These are phyloP conservation scores for Lasiodiplodia sp. DNA, from an alignment of 2,329 filamentous ascomycete species.

Conservation along the genomic window DNA sequence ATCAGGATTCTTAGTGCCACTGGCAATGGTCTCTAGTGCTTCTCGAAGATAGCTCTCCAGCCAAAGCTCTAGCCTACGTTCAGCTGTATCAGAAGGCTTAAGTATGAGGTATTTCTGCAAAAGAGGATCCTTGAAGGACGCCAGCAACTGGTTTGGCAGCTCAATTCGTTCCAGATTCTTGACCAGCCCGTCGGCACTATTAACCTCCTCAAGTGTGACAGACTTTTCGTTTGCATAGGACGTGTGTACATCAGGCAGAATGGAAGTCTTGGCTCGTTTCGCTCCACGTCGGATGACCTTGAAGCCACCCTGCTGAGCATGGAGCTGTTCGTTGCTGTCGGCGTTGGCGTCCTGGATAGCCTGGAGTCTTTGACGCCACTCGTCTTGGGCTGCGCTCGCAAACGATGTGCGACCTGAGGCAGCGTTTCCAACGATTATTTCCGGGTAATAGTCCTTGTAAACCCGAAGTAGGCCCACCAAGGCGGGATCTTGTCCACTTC, in stretches of 20 bases:
- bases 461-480: slow-evolving; percentile 77
- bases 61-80: slow-evolving; percentile 47
- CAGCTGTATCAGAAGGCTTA: slow-evolving; percentile 40
- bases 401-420: slow-evolving; percentile 52
- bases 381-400: slow-evolving; percentile 68
- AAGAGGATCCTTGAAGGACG: slow-evolving; percentile 76
- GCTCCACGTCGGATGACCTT: slow-evolving; percentile 64
- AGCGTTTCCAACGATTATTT: slow-evolving; percentile 79
- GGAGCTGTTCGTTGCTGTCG: slow-evolving; percentile 50
- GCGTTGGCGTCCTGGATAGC: slow-evolving; percentile 68
- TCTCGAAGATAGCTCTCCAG: slow-evolving; percentile 28
- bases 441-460: slow-evolving; percentile 91
- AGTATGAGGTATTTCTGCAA: slow-evolving; percentile 77
- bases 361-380: slow-evolving; percentile 74
- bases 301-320: slow-evolving; percentile 62
- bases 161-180: slow-evolving; percentile 79
- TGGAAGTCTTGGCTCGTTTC: slow-evolving; percentile 59
- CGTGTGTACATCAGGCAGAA: slow-evolving; percentile 74
- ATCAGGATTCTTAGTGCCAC: slow-evolving; percentile 33
- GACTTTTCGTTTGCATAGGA: slow-evolving; percentile 63
- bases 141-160: slow-evolving; percentile 80
- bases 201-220: slow-evolving; percentile 75
- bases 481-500: slow-evolving; percentile 70
- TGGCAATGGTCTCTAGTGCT: slow-evolving; percentile 7
- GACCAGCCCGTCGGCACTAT: slow-evolving; percentile 73